Base-by-base conservation (phyloP, 2,329 filamentous ascomycete genomes). In the Knufia fluminis region DNA sequence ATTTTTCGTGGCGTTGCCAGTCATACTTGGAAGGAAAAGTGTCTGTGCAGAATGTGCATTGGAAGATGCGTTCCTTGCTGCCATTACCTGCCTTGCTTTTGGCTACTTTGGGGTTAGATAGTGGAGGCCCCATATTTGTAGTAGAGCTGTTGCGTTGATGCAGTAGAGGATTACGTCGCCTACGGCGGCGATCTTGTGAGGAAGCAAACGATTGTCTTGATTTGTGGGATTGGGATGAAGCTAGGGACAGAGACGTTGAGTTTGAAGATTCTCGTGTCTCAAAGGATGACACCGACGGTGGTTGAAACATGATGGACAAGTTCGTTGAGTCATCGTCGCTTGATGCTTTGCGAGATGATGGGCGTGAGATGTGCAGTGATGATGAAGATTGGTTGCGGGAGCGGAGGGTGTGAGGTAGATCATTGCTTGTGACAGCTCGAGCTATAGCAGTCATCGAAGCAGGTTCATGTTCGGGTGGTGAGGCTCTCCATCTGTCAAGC, bases 401-500 rank as follows among this genome's bases (percentile, higher is more conserved):
- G 4, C 46, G 64, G 35, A 68, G 64, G 16, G 66, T 62, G 19
- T 17, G 31, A 2, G 28, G n/a, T 3, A 20, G 6, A 20, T 33
- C 14, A 14, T 68, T 66, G 52, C 64, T 67, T 38, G 66, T 67
- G 60, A 84, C 71, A 59, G 80, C 80, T 61, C 78, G 71, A 41
- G 75, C 74, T 68, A 85, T 84, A 69, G 78, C 80, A 32, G 72
- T 76, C 51, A 81, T 70, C 4, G 77, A 72, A 54, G 80, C 81
- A 58, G 81, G 77, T 74, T 84, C 81, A 71, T 84, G 74, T 67
- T 84, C 80, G 42, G 81, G 81, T 32, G 81, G 81, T 56, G 79
- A 83, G 62, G 80, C 71, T 61, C 83, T 77, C 80, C 81, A 85
- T 74, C 81, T 70, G 66, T 85, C 80, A 58, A 85, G 69, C 6